phyloP scores from a whole-genome alignment of 805 yeast species.

The Metschnikowia colocasiae region DNA sequence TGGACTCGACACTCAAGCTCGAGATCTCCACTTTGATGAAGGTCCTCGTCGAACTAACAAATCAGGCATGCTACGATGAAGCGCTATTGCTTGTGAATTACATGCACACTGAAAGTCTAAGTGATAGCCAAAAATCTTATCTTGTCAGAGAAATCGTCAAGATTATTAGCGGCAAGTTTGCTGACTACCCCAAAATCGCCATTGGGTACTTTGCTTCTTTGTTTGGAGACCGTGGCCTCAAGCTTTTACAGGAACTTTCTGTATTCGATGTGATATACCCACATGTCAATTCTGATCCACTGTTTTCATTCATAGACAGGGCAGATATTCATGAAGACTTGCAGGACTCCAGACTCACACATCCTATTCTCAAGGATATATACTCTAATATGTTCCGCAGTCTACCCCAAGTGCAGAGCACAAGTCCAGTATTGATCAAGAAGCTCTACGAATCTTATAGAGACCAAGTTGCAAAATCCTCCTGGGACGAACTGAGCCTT shows the following conservation, averaged over 20 bases:
- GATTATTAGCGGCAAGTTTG: slow-evolving; percentile 28
- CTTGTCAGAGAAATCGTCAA: slow-evolving; percentile 31
- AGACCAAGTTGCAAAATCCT: slow-evolving; percentile 1
- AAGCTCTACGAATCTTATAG: slow-evolving; percentile 24
- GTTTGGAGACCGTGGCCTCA: slow-evolving; percentile 19
- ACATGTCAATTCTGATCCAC: slow-evolving; percentile 16
- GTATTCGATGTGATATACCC: slow-evolving; percentile 27
- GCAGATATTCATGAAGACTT: slow-evolving; percentile 33
- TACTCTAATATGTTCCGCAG: slow-evolving; percentile 24
- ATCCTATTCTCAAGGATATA: slow-evolving; percentile 21
- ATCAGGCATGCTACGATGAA: slow-evolving; percentile 29
- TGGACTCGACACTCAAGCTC: slow-evolving; percentile 24
- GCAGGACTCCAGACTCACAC: slow-evolving; percentile 21
- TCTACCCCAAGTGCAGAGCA: slow-evolving; percentile 12
- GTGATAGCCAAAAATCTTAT: slow-evolving; percentile 16
- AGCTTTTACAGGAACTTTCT: slow-evolving; percentile 25
- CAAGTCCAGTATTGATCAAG: slow-evolving; percentile 19
- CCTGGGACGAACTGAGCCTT: neutral
- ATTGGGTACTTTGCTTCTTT: slow-evolving; percentile 35
- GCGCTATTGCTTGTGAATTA: slow-evolving; percentile 33
- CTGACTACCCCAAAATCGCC: slow-evolving; percentile 31
- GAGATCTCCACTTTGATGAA: slow-evolving; percentile 23
- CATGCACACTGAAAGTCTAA: slow-evolving; percentile 23
- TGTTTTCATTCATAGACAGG: slow-evolving; percentile 19
- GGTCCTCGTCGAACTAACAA: slow-evolving; percentile 30